phyloP scores from a whole-genome alignment of 2,329 filamentous ascomycete species.

The Bipolaris zeicola region DNA sequence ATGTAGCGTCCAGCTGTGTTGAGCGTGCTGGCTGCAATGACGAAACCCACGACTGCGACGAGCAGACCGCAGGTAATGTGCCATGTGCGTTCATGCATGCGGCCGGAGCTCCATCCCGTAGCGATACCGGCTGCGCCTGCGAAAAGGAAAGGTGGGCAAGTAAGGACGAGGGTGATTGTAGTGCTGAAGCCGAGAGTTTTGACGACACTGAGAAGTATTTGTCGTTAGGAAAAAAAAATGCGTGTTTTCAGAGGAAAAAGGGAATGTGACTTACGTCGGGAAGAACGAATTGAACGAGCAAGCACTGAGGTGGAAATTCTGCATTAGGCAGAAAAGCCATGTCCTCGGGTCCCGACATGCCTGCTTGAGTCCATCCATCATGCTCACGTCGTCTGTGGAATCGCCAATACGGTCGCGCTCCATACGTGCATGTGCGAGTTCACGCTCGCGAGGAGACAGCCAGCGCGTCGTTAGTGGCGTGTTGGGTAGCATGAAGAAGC shows the following conservation, averaged over 20 bases:
- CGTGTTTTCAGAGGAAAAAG: background rate
- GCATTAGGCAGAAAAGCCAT: constrained; percentile 43
- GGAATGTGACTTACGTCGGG: constrained; percentile 30
- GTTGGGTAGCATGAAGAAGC: constrained; percentile 38
- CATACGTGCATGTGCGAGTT: constrained; percentile 44
- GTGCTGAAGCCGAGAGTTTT: constrained; percentile 46
- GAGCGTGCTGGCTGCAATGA: constrained; percentile 38
- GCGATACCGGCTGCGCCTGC: constrained; percentile 56
- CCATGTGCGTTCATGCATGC: constrained; percentile 57
- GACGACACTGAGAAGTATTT: constrained; percentile 32
- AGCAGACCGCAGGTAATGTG: constrained; percentile 54
- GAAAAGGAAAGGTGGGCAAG: constrained; percentile 56
- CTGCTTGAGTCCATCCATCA: constrained; percentile 37
- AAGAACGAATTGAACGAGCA: constrained; percentile 44
- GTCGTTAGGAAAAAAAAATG: constrained; percentile 1
- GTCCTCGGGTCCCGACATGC: constrained; percentile 36
- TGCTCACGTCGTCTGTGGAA: constrained; percentile 33
- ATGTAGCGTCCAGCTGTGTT: constrained; percentile 38
- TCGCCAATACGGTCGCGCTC: constrained; percentile 58
- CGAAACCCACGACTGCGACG: constrained; percentile 52
- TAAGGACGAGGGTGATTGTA: constrained; percentile 44
- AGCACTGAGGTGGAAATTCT: constrained; percentile 36
- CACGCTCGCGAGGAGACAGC: constrained; percentile 54
- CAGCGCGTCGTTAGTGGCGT: constrained; percentile 51
- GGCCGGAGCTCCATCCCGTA: constrained; percentile 58